Conservation (phyloP, 495 filamentous ascomycete species). For the Neurospora sp. region DNA sequence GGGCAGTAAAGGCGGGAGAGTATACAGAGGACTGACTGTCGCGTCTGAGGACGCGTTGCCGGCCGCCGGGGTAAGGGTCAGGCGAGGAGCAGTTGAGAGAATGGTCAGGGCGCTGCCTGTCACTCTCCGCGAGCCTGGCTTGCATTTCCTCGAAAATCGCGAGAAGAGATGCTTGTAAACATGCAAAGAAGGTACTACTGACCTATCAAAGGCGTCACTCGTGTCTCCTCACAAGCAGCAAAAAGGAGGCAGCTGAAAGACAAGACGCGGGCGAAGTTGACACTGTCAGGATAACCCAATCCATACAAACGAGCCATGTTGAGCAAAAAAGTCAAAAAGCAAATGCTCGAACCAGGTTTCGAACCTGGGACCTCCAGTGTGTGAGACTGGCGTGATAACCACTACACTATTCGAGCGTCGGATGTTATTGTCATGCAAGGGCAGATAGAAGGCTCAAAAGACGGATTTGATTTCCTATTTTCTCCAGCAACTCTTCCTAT, state of each 20-base stretch:
- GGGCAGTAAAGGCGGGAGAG: background rate
- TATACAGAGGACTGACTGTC: background rate
- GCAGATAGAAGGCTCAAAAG: background rate
- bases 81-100: background rate
- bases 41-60: background rate
- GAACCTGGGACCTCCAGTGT: background rate
- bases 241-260: background rate
- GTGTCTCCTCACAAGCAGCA: background rate
- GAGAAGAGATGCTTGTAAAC: background rate
- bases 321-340: background rate
- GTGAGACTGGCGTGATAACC: background rate
- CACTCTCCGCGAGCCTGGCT: background rate
- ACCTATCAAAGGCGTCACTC: background rate
- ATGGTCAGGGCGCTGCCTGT: background rate
- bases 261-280: background rate
- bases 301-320: background rate
- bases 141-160: background rate
- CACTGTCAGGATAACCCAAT: background rate
- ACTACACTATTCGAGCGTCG: background rate
- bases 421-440: background rate
- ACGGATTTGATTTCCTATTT: too few species aligned
- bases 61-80: background rate
- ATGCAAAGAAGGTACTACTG: background rate
- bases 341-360: background rate
- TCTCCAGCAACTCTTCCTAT: too few species aligned